Conservation (phyloP, 441 rosid species). For the Raphanus hybrid region DNA sequence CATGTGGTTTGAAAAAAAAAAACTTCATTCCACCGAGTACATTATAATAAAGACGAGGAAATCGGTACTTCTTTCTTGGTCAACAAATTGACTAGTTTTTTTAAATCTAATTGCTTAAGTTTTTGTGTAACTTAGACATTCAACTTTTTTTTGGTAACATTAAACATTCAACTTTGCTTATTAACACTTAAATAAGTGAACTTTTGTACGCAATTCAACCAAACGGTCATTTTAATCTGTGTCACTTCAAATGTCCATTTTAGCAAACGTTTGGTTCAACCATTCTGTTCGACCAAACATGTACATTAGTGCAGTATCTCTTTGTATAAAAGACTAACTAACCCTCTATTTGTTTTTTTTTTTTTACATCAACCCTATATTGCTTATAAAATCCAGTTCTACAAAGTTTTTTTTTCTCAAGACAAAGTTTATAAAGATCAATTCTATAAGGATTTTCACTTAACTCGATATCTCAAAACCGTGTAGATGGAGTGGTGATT, state of each 20-base stretch:
- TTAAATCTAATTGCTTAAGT: not conserved
- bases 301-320: not conserved
- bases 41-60: not conserved
- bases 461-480: not conserved
- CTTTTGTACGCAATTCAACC: not conserved
- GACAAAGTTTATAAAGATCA: not conserved
- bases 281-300: not conserved
- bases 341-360: not conserved
- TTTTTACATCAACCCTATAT: no score
- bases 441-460: not conserved
- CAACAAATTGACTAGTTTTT: not conserved
- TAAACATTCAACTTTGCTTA: constrained; percentile 5
- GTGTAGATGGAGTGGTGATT: not conserved
- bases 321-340: not conserved
- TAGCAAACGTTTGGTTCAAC: constrained; percentile 1
- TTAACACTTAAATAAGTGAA: not conserved
- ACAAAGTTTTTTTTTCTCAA: no score
- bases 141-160: not conserved
- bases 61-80: not conserved
- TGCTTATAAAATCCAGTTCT: not conserved
- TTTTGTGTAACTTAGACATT: not conserved
- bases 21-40: not conserved
- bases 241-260: not conserved
- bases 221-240: constrained; percentile 2
- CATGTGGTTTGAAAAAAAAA: constrained; percentile 8